A percentile compares a stretch with the other conserved stretches of the same genome.
These are phyloP conservation scores for Fomitopsis pulvina DNA, from an alignment of 768 basidiomycete genomes.

Conservation along the genomic window DNA sequence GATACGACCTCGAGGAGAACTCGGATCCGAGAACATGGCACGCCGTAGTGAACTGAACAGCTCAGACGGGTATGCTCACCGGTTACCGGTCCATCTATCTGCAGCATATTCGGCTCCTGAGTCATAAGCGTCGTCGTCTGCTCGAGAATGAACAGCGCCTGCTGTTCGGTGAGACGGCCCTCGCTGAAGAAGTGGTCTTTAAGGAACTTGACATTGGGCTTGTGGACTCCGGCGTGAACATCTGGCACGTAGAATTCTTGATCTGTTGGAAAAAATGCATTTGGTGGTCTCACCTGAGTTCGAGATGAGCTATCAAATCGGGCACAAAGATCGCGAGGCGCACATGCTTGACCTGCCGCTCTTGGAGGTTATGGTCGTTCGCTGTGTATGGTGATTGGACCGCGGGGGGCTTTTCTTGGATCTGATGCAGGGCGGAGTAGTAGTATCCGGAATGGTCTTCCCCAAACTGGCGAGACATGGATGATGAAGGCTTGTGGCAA, in stretches of 20 bases:
- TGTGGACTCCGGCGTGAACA: conserved; percentile 43
- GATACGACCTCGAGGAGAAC: not conserved
- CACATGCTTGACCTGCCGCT: conserved; percentile 30
- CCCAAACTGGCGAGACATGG: not conserved
- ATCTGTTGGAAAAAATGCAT: conserved; percentile 15
- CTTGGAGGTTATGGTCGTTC: conserved; percentile 23
- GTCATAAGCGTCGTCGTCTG: conserved; percentile 59
- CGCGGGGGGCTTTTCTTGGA: conserved; percentile 1
- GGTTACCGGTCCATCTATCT: conserved; percentile 85
- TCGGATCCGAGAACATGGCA: too few species aligned
- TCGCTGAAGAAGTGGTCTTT: conserved; percentile 88
- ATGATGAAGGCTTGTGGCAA: not conserved
- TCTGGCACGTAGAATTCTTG: conserved; percentile 24
- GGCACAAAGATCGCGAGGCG: conserved; percentile 15
- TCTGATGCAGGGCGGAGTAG: conserved; percentile 15
- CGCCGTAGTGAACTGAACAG: not conserved
- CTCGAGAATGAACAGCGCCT: conserved; percentile 79
- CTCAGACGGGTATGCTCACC: conserved; percentile 46
- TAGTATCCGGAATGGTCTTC: conserved; percentile 10
- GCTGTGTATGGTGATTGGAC: not conserved
- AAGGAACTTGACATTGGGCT: conserved; percentile 73
- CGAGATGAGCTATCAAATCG: not conserved
- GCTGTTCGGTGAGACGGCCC: conserved; percentile 74
- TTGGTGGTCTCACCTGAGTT: conserved; percentile 18
- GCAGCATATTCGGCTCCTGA: conserved; percentile 79